Percentiles rank a stretch among this genome's conserved stretches.
Evolutionary conservation across 805 yeast genomes (phyloP).

Genomic region (Yarrowia sp.): DNA sequence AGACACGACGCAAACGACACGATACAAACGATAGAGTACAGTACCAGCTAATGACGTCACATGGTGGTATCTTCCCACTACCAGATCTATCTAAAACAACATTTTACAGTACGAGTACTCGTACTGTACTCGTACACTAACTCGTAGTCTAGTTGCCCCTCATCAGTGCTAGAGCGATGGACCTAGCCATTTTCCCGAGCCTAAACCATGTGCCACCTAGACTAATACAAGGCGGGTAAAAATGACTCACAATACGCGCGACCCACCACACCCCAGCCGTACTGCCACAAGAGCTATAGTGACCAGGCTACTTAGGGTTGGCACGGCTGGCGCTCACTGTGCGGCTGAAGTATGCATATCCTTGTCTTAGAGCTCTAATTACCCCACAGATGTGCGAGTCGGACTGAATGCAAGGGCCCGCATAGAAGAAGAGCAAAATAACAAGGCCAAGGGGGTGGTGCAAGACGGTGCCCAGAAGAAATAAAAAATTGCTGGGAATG

Average conservation of each 20-base stretch:
- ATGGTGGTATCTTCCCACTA: too few species aligned
- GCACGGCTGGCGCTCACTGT: slow-evolving; percentile 1
- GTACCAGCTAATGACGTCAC: too few species aligned
- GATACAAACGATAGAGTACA: too few species aligned
- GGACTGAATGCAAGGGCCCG: background rate
- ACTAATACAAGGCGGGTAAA: too few species aligned
- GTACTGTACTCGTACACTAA: background rate
- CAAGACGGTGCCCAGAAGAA: background rate
- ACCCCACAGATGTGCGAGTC: slow-evolving; percentile 16
- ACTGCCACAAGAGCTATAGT: too few species aligned
- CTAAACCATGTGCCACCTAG: too few species aligned
- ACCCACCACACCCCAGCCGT: too few species aligned
- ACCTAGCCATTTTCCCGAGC: background rate
- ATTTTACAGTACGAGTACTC: too few species aligned
- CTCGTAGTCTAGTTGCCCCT: too few species aligned
- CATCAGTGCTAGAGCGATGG: background rate
- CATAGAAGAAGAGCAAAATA: background rate
- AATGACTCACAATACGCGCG: background rate
- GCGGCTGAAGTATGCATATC: slow-evolving; percentile 4
- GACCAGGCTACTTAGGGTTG: background rate
- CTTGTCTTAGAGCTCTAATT: background rate
- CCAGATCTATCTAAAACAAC: too few species aligned
- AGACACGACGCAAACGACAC: background rate
- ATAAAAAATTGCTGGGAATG: background rate
- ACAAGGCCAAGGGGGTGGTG: background rate